These are phyloP conservation scores for Cryptococcus deneoformans DNA, from an alignment of 1,284 basidiomycete genomes.

Conservation along the genomic window DNA sequence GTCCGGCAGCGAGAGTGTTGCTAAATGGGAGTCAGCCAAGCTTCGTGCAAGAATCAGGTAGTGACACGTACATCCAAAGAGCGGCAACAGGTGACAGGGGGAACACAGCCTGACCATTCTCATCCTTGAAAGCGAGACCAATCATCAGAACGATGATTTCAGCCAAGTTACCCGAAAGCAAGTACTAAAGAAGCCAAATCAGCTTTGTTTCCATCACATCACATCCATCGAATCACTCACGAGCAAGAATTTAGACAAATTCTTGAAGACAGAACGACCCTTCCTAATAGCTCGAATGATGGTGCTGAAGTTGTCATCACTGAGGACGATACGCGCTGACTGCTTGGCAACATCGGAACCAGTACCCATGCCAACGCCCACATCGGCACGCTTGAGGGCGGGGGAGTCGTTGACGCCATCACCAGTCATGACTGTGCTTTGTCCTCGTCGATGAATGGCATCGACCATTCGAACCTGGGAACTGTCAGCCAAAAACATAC, in stretches of 20 bases:
- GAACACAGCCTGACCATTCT: conserved; percentile 59
- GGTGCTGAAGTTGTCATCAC: conserved; percentile 70
- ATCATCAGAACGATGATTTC: conserved; percentile 62
- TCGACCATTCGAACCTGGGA: conserved; percentile 57
- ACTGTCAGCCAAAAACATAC: neutral
- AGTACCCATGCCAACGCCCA: conserved; percentile 68
- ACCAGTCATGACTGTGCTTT: conserved; percentile 52
- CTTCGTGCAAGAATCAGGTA: neutral
- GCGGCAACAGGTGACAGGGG: conserved; percentile 65
- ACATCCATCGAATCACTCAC: conserved; percentile 8
- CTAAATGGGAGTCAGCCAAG: conserved; percentile 4
- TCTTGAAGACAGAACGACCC: conserved; percentile 57
- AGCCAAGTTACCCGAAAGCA: conserved; percentile 60
- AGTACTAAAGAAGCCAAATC: conserved; percentile 32
- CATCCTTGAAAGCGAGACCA: conserved; percentile 65
- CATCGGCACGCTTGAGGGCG: conserved; percentile 58
- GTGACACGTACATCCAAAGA: conserved; percentile 55
- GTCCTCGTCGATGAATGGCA: conserved; percentile 55
- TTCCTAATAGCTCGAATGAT: conserved; percentile 66
- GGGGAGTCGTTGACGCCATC: conserved; percentile 61
- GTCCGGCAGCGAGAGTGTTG: conserved; percentile 55
- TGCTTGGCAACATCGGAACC: conserved; percentile 67
- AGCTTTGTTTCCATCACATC: neutral
- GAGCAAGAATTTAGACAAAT: conserved; percentile 51
- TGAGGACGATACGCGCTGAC: conserved; percentile 61